Conservation (phyloP, 2,329 filamentous ascomycete genomes). For the Aspergillus sp. region DNA sequence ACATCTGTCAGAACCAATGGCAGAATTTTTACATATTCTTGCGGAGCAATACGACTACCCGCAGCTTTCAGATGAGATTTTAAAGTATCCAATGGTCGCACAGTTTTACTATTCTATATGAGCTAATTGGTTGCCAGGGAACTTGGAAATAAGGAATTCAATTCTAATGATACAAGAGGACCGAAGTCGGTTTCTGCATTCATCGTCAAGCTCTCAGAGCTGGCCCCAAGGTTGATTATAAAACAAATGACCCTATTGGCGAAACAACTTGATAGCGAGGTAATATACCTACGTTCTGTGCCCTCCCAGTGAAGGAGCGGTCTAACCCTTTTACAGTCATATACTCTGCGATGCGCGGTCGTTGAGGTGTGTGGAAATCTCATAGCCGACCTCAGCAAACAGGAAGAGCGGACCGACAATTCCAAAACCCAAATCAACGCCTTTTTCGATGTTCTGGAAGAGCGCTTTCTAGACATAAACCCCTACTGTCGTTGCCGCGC, state of each 20-base stretch:
- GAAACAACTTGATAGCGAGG: constrained; percentile 93
- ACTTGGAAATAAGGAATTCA: constrained; percentile 96
- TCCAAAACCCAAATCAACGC: constrained; percentile 93
- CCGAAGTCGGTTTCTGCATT: constrained; percentile 96
- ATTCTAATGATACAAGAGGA: constrained; percentile 90
- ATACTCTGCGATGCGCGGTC: constrained; percentile 87
- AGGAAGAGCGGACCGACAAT: constrained; percentile 88
- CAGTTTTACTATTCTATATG: not conserved
- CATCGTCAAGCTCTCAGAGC: constrained; percentile 86
- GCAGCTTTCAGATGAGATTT: constrained; percentile 87
- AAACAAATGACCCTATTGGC: constrained; percentile 96
- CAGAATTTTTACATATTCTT: constrained; percentile 93
- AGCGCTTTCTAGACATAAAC: constrained; percentile 93
- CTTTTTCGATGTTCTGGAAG: constrained; percentile 95
- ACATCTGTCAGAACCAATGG: constrained; percentile 98
- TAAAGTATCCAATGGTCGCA: constrained; percentile 51
- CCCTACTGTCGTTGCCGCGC: constrained; percentile 91
- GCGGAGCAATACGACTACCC: constrained; percentile 97
- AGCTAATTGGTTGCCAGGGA: constrained; percentile 55
- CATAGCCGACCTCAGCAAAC: constrained; percentile 83
- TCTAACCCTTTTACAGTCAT: constrained; percentile 58
- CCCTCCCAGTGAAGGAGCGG: not conserved
- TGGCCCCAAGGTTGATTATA: constrained; percentile 87
- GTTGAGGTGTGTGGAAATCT: constrained; percentile 98
- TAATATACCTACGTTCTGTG: constrained; percentile 37